A percentile compares a stretch with the other conserved stretches of the same genome.
These are phyloP conservation scores for Blastobotrys indianensis DNA, from an alignment of 1,139 yeast species.

Conservation along the genomic window DNA sequence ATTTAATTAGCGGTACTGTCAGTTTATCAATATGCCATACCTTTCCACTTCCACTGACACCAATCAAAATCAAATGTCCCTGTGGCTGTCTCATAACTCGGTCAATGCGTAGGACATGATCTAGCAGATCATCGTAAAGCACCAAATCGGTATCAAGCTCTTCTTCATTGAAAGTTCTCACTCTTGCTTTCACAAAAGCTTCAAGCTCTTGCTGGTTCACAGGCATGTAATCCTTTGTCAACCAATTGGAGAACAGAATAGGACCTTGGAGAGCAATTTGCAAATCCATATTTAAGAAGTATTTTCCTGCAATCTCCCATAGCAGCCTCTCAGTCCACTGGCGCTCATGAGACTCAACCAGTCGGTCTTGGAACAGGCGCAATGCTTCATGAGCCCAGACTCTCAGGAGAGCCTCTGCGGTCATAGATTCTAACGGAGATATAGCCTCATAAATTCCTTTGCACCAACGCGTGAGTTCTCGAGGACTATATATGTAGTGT, in stretches of 20 bases:
- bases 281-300: conserved; percentile 47
- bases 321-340: conserved; percentile 49
- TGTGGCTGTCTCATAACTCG: conserved; percentile 79
- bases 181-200: conserved; percentile 55
- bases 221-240: conserved; percentile 55
- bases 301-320: conserved; percentile 32
- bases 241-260: conserved; percentile 67
- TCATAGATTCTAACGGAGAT: conserved; percentile 35
- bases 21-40: conserved; percentile 16
- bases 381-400: conserved; percentile 82
- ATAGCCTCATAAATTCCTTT: conserved; percentile 67
- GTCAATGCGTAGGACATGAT: conserved; percentile 73
- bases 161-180: conserved; percentile 64
- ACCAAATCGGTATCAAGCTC: conserved; percentile 59
- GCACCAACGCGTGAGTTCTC: conserved; percentile 87
- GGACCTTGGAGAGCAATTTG: conserved; percentile 42
- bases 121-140: conserved; percentile 65
- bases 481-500: conserved; percentile 79
- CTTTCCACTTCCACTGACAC: conserved; percentile 79
- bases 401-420: conserved; percentile 46
- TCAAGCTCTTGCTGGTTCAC: conserved; percentile 47
- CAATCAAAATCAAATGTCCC: conserved; percentile 88
- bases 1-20: conserved; percentile 1
- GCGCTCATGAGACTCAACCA: conserved; percentile 47
- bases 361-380: conserved; percentile 69